A percentile compares a stretch with the other conserved stretches of the same genome.
These are phyloP conservation scores for Lyophyllum semitale DNA, from an alignment of 768 basidiomycete species.

Conservation along the genomic window DNA sequence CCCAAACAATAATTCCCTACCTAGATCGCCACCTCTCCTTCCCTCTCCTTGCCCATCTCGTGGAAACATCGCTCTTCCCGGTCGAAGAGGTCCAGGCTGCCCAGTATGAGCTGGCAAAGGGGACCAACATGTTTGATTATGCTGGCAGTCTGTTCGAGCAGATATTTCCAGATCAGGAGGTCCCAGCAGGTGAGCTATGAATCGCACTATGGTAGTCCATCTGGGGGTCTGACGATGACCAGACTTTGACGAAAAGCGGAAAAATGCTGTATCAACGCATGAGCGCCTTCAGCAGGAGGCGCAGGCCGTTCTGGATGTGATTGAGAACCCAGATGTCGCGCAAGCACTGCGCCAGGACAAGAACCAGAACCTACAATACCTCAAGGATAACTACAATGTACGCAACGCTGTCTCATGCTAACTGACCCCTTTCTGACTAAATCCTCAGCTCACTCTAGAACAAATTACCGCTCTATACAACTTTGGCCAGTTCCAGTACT, in stretches of 20 bases:
- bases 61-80: conserved; percentile 73
- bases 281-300: conserved; percentile 88
- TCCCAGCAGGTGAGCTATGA: conserved; percentile 60
- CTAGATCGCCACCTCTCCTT: conserved; percentile 94
- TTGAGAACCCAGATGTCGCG: conserved; percentile 95
- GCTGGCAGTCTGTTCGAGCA: conserved; percentile 79
- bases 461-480: conserved; percentile 97
- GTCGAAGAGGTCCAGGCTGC: conserved; percentile 80
- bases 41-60: conserved; percentile 88
- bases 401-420: conserved; percentile 22
- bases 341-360: conserved; percentile 95
- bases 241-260: conserved; percentile 87
- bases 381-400: conserved; percentile 91
- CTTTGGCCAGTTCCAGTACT: conserved; percentile 98
- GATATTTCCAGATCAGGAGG: conserved; percentile 69
- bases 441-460: conserved; percentile 80
- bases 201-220: neutral
- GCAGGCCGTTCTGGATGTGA: conserved; percentile 90
- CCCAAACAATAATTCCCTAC: conserved; percentile 87
- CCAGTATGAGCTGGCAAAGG: conserved; percentile 96
- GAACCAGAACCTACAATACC: conserved; percentile 91
- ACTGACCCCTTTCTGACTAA: neutral
- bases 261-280: conserved; percentile 80
- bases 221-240: conserved; percentile 1
- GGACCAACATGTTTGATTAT: conserved; percentile 98